Evolutionary conservation across 306 rosid species (phyloP), one percentile per base, ranked within the genome.

Genomic region (Elaeagnus macrophylla): DNA sequence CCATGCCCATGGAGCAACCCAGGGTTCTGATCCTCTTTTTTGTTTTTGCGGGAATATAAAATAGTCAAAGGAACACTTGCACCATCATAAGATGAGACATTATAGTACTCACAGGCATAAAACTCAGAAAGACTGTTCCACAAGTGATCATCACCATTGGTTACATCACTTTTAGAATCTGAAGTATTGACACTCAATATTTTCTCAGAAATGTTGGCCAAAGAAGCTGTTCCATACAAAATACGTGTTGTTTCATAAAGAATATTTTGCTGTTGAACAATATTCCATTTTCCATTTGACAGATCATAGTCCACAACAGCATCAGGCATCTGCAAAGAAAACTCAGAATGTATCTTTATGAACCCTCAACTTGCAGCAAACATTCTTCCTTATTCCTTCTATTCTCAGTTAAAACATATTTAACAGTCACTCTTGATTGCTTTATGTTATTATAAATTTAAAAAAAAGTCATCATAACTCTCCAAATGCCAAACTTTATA

Each of bases 301-400:
- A 87, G 85, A 71, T 91, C 88, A 77, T 91, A 93, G 77, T 93
- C 99, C 54, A 93, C 94, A 53, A 87, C 83, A 39, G 95, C 94
- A 84, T 87, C 95, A 4, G 99, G 99, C 96, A 84, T 93, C 95
- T 93, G 94, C 62, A 68, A 62, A 52, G 71, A 69, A 70, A 17
- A 51, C 59, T 25, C 15, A 44, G 57, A 53, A 57, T 66, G 57
- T 54, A 60, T 62, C 52, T 57, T 55, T 47, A 36, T 38, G 59
- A 48, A 52, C 13, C 15, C 62, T 69, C 60, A 41, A 39, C 48
- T 69, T 32, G 42, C 49, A 25, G 4, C 32, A 25, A 25, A 25
- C 32, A 25, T 25, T 57, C 10, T 45, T 17, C 15, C 49, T 45
- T 17, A 39, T 41, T 57, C 48, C 49, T 53, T 44, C 52, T 13